Conservation (phyloP, 352 stramenopile species). For the Phytophthora aleatoria region DNA sequence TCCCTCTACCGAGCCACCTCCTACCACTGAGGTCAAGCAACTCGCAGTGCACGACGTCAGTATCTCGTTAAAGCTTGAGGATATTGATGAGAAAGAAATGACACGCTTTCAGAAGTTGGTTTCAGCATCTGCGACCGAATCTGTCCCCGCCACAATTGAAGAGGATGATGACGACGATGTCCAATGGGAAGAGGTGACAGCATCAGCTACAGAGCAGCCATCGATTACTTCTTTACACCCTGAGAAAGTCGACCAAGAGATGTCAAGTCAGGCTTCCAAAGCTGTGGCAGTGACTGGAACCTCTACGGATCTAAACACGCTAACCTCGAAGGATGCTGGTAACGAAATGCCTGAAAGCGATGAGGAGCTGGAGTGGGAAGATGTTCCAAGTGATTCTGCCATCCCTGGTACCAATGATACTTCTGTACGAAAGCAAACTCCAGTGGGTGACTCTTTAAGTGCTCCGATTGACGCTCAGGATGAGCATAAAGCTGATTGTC, state of each 20-base stretch:
- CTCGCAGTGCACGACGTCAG: constrained; percentile 28
- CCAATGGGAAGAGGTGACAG: constrained; percentile 35
- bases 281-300: not conserved
- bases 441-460: not conserved
- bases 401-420: not conserved
- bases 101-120: constrained; percentile 42
- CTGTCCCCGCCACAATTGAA: constrained; percentile 13
- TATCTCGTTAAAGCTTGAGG: constrained; percentile 55
- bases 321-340: not conserved
- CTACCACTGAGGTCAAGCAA: not conserved
- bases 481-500: not conserved
- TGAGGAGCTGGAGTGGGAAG: constrained; percentile 59
- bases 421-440: not conserved
- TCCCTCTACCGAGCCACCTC: not conserved
- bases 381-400: constrained; percentile 19
- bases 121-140: constrained; percentile 33
- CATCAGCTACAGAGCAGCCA: not conserved
- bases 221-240: not conserved
- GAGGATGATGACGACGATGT: constrained; percentile 51
- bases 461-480: not conserved
- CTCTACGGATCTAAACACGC: not conserved
- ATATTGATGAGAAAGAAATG: constrained; percentile 33
- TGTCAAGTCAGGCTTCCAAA: not conserved
- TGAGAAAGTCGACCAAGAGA: constrained; percentile 1
- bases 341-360: constrained; percentile 28